These are phyloP conservation scores for Colletotrichum eremochloae DNA, from an alignment of 2,329 filamentous ascomycete genomes.

Conservation along the genomic window DNA sequence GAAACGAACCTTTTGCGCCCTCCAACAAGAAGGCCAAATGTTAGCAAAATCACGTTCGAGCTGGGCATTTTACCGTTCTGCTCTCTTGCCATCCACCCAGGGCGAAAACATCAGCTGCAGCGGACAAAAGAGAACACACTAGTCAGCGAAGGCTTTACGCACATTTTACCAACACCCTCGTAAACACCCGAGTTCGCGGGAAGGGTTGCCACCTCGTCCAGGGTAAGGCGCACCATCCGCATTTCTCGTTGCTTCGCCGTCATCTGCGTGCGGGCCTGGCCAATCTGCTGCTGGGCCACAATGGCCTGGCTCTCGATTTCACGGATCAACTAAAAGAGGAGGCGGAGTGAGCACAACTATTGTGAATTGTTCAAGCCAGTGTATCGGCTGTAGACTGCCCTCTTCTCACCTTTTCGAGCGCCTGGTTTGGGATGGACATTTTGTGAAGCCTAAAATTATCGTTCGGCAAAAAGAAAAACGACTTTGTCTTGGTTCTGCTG, in stretches of 20 bases:
- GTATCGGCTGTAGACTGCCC: not conserved
- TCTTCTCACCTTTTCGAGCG: constrained; percentile 83
- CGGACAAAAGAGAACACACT: constrained; percentile 7
- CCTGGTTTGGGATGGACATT: constrained; percentile 96
- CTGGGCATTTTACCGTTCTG: not conserved
- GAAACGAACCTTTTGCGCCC: constrained; percentile 82
- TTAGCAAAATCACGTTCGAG: constrained; percentile 25
- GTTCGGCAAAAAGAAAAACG: not conserved
- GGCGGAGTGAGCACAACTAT: constrained; percentile 29
- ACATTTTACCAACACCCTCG: constrained; percentile 98
- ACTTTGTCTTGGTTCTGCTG: not conserved
- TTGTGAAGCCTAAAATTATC: constrained; percentile 45
- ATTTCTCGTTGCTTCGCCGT: constrained; percentile 88
- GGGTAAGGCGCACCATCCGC: constrained; percentile 88
- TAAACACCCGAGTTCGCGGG: constrained; percentile 85
- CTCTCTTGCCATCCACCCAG: not conserved
- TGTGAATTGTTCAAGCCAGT: not conserved
- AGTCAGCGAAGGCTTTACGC: constrained; percentile 51
- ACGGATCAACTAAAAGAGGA: constrained; percentile 77
- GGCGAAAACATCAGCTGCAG: not conserved
- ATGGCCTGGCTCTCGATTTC: constrained; percentile 94
- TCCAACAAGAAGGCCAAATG: not conserved
- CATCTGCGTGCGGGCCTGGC: constrained; percentile 86
- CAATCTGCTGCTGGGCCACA: constrained; percentile 92
- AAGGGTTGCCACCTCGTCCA: constrained; percentile 83